Evolutionary conservation across 192 early-diverging fungal species (phyloP).

Genomic region (Kickxella alabastrina): DNA sequence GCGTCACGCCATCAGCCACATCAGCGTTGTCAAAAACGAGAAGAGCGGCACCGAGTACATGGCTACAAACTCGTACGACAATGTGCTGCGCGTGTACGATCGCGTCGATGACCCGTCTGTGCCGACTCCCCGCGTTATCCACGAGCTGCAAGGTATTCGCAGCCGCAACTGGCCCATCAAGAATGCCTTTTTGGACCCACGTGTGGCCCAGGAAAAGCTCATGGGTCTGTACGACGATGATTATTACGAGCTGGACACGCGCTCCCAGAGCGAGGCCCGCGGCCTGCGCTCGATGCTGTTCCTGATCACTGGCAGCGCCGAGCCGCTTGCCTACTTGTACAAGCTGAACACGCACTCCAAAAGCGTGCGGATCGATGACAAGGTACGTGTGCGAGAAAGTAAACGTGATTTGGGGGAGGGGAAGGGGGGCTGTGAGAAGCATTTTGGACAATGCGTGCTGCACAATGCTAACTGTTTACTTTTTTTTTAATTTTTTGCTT

Average conservation of each 20-base stretch:
- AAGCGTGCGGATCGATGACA: constrained; percentile 37
- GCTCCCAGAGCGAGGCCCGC: constrained; percentile 44
- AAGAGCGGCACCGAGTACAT: constrained; percentile 68
- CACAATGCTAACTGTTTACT: too few relatives aligned
- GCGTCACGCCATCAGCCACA: constrained; percentile 43
- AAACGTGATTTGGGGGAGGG: too few relatives aligned
- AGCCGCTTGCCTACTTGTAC: constrained; percentile 67
- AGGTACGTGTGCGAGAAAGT: too few relatives aligned
- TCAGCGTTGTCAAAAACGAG: constrained; percentile 44
- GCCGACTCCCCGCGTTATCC: constrained; percentile 63
- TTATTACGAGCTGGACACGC: constrained; percentile 49
- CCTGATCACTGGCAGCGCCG: constrained; percentile 63
- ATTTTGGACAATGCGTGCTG: too few relatives aligned
- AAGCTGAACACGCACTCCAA: constrained; percentile 41
- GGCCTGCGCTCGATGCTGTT: constrained; percentile 51
- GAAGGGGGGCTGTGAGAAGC: too few relatives aligned
- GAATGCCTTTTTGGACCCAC: constrained; percentile 67
- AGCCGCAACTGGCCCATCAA: constrained; percentile 97
- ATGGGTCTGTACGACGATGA: constrained; percentile 45
- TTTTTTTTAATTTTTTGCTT: background rate
- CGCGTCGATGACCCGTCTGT: constrained; percentile 76
- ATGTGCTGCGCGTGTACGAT: constrained; percentile 90
- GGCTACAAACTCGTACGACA: constrained; percentile 92
- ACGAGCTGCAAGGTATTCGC: constrained; percentile 85
- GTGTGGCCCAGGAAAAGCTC: constrained; percentile 44